Evolutionary conservation across 768 basidiomycete genomes (phyloP), one percentile per base, ranked within the genome.

Genomic region (Leccinum imitatum): DNA sequence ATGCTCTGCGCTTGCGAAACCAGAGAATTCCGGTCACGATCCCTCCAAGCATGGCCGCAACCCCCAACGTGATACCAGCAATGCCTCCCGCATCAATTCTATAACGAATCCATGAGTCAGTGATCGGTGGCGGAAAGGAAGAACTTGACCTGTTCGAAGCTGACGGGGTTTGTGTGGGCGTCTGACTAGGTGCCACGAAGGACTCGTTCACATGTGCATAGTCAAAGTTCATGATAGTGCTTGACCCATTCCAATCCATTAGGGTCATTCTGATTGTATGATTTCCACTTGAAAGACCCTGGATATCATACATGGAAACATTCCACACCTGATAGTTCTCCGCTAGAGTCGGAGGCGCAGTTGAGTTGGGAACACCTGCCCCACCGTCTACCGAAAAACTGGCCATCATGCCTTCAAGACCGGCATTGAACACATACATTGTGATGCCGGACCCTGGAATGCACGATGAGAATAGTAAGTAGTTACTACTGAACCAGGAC

Each of bases 141-240:
- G n/a, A n/a, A n/a, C n/a, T n/a, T n/a, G n/a, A n/a, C n/a, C n/a
- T n/a, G n/a, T n/a, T n/a, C n/a, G n/a, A n/a, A 17, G 25, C 5
- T 6, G 61, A 50, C 11, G 5, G 11, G n/a, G 13, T 58, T 10
- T 13, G 50, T 0, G 31, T 0, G 5, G 57, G 13, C 5, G 58
- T 48, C 15, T 54, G 62, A 9, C 35, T 58, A 0, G 61, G n/a
- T 2, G 56, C 59, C 31, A 67, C 62, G 6, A 67, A 53, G 3
- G 70, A 57, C 56, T 70, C 67, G n/a, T 70, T 70, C 31, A 70
- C 31, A 14, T 54, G 44, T 54, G 70, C 70, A 51, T 71, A 70
- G 35, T 70, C 69, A 8, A 71, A 72, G 33, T 65, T 65, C 70
- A 70, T 67, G 31, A 59, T 64, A 21, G 65, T 69, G 17, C 17